These are phyloP conservation scores for Leptographium wingfieldii DNA, from an alignment of 2,329 filamentous ascomycete genomes.

Conservation along the genomic window DNA sequence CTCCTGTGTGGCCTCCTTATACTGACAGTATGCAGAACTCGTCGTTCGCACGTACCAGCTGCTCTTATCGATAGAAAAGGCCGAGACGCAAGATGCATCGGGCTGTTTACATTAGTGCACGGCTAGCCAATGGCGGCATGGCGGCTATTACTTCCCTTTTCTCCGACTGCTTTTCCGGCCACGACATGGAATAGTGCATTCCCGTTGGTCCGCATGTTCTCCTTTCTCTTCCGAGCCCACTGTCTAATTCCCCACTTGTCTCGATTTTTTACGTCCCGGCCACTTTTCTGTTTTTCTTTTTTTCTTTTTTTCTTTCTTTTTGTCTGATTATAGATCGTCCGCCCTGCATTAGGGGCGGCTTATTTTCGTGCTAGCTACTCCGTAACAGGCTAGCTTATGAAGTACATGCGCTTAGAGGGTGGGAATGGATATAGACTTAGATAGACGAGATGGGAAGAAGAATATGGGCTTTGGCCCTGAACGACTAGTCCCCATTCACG, in stretches of 20 bases:
- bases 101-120: conserved; percentile 36
- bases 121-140: conserved; percentile 48
- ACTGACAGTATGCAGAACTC: conserved; percentile 39
- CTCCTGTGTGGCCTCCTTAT: neutral
- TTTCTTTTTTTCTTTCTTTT: neutral
- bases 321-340: too few relatives aligned
- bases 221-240: neutral
- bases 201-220: neutral
- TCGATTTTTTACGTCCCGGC: neutral
- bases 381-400: neutral
- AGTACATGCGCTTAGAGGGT: neutral
- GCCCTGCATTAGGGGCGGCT: too few relatives aligned
- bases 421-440: neutral
- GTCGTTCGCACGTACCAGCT: conserved; percentile 51
- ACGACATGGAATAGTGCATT: neutral
- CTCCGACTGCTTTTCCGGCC: neutral
- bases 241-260: neutral
- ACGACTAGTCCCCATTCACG: neutral
- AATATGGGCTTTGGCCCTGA: neutral
- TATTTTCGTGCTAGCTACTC: neutral
- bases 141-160: neutral
- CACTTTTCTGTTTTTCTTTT: neutral
- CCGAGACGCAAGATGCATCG: conserved; percentile 44
- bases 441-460: neutral
- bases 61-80: conserved; percentile 52